These are phyloP conservation scores for Glomus cerebriforme DNA, from an alignment of 192 early-diverging fungal species.

Conservation along the genomic window DNA sequence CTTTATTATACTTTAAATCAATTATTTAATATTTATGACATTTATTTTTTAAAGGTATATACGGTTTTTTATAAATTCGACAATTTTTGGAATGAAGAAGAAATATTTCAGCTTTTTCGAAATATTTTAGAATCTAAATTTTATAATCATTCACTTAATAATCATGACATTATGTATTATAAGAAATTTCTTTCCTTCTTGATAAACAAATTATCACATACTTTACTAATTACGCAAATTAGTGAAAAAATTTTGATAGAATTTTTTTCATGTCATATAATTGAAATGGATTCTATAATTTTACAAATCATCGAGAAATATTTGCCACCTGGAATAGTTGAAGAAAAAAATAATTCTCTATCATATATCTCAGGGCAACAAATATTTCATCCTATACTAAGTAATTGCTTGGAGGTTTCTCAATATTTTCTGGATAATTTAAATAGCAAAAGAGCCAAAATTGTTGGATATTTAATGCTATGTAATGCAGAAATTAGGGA, in stretches of 20 bases:
- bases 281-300: conserved; percentile 7
- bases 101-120: background rate
- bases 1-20: background rate
- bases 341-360: background rate
- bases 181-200: background rate
- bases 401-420: background rate
- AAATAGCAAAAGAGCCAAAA: conserved; percentile 21
- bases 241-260: background rate
- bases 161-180: background rate
- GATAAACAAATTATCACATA: background rate
- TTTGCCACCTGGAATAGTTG: conserved; percentile 12
- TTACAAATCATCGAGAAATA: conserved; percentile 9
- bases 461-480: conserved; percentile 15
- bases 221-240: background rate
- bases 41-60: background rate
- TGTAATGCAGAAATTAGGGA: background rate
- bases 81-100: background rate
- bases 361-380: background rate
- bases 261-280: background rate
- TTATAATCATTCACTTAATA: background rate
- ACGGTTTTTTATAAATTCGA: background rate
- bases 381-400: background rate
- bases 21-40: background rate
- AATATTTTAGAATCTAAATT: background rate
- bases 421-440: conserved; percentile 23